These are phyloP conservation scores for Limonium bicolor DNA, from an alignment of 148 eudicot species.

Conservation along the genomic window DNA sequence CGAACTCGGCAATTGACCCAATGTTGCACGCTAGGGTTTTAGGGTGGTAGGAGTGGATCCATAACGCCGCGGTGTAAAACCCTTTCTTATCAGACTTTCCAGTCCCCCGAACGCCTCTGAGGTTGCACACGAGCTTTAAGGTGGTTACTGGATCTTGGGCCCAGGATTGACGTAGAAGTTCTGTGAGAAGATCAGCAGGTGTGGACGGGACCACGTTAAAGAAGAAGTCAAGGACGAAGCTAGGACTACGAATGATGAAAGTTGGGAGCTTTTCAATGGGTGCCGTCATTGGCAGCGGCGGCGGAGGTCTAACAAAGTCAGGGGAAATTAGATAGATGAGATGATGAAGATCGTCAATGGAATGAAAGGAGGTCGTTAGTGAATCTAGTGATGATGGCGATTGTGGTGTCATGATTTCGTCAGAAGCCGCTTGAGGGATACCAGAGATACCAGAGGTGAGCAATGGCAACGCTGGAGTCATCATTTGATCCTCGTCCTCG, in stretches of 20 bases:
- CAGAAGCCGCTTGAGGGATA: too few species aligned
- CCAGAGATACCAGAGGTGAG: too few species aligned
- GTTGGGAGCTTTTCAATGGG: conserved; percentile 1
- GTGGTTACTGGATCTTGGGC: conserved; percentile 9
- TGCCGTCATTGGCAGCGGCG: background rate
- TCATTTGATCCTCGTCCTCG: too few species aligned
- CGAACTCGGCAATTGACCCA: background rate
- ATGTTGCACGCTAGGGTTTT: conserved; percentile 7
- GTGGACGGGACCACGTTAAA: conserved; percentile 9
- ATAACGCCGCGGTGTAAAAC: conserved; percentile 4
- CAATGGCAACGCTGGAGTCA: too few species aligned
- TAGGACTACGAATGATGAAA: background rate
- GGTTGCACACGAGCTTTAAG: conserved; percentile 7
- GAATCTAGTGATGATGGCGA: too few species aligned
- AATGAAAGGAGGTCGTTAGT: too few species aligned
- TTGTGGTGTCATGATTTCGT: too few species aligned
- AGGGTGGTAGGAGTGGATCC: conserved; percentile 7
- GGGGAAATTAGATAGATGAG: too few species aligned
- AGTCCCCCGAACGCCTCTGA: conserved; percentile 12
- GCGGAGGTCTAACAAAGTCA: too few species aligned
- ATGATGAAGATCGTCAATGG: too few species aligned
- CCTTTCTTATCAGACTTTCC: conserved; percentile 11
- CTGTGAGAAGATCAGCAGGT: background rate
- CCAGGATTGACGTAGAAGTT: background rate
- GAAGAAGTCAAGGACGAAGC: conserved; percentile 7